A percentile compares a stretch with the other conserved stretches of the same genome.
These are phyloP conservation scores for Naegleria lovaniensis DNA, from an alignment of 208 protist genomes.

Conservation along the genomic window DNA sequence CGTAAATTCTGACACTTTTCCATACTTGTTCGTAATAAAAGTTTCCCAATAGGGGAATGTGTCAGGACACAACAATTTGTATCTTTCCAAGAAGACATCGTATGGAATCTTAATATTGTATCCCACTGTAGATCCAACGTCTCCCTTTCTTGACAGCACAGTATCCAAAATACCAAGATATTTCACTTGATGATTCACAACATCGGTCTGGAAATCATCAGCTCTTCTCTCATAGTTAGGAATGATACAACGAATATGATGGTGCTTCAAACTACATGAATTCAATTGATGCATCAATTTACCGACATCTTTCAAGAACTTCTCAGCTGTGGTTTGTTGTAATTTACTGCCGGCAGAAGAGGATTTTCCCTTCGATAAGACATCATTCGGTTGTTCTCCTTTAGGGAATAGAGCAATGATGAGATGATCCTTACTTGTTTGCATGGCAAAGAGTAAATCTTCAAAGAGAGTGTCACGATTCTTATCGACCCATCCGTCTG, in stretches of 20 bases:
- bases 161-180: constrained; percentile 17
- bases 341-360: neutral
- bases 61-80: neutral
- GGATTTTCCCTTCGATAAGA: constrained; percentile 18
- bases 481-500: constrained; percentile 78
- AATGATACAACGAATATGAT: constrained; percentile 11
- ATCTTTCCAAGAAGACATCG: neutral
- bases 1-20: neutral
- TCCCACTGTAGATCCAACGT: neutral
- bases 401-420: constrained; percentile 38
- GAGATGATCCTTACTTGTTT: neutral
- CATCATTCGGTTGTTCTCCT: constrained; percentile 21
- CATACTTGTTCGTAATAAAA: neutral
- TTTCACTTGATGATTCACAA: neutral
- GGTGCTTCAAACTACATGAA: constrained; percentile 13
- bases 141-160: neutral
- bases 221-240: neutral
- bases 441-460: constrained; percentile 47
- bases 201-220: neutral
- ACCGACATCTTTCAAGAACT: neutral
- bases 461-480: constrained; percentile 68
- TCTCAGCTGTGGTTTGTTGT: constrained; percentile 26
- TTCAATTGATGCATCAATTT: neutral
- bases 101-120: neutral
- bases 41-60: neutral